Base-by-base conservation (phyloP, 306 rosid species). In the Cucurbita argyrosperma region DNA sequence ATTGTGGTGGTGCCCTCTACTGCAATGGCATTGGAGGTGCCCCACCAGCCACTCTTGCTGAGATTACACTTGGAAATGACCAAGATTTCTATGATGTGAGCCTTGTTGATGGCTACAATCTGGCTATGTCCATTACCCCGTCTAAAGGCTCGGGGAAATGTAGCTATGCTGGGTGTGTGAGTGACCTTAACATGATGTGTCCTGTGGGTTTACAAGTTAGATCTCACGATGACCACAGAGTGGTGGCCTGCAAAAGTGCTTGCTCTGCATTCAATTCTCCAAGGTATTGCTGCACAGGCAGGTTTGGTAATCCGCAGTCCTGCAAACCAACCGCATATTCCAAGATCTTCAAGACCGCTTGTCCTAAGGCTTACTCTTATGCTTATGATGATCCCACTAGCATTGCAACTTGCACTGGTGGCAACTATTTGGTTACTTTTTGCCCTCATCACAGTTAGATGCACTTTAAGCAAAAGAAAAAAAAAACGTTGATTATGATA, bases 381-480 rank as follows among this genome's bases (percentile, higher is more conserved):
- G 98, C 98, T 52, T 94, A 94, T 2, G 98, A 94, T 71, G 98
- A 94, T 80, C 98, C 98, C 4, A 94, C 97, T 16, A 94, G 98
- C 76, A 87, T 94, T 51, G 85, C 92, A 4, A 94, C 98, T 10
- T 94, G 98, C 59, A 86, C 94, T 4, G 77, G 81, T 1, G 95
- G 96, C 1, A 90, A 72, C 79, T 94, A 90, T 58, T 39, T 89
- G 71, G 72, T 94, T 76, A 90, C 98, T 55, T 94, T 94, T 83
- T 94, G 98, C 78, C 88, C 98, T 40, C 87, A 11, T 73, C 90
- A 18, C 42, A 84, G 73, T 79, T 86, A 58, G 35, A 30, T 30
- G 35, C 35, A 30, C 35, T 30, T 30, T 30, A 30, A 30, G 77
- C 18, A 50, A 13, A 50, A 50, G 14, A 14, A 14, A 50, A 7